Percentiles rank a stretch among this genome's conserved stretches.
Conservation (phyloP, 2,329 filamentous ascomycete species). For the Pseudogymnoascus sp. region DNA sequence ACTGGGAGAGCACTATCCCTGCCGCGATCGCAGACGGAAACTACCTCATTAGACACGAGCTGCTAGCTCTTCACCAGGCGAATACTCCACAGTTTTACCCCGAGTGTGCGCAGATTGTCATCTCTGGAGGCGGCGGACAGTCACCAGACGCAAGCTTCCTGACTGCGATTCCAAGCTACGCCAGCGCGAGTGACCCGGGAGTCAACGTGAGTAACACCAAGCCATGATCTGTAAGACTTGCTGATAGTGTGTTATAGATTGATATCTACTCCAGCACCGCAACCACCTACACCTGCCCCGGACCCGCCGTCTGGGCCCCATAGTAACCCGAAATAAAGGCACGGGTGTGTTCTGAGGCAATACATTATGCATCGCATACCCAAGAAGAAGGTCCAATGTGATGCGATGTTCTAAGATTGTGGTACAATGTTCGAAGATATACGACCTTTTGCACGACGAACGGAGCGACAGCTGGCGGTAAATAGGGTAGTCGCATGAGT, state of each 20-base stretch:
- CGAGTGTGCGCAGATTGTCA: conserved; percentile 46
- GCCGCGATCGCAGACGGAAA: conserved; percentile 40
- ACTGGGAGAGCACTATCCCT: conserved; percentile 44
- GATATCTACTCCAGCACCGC: conserved; percentile 39
- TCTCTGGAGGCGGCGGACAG: conserved; percentile 40
- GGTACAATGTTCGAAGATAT: not conserved
- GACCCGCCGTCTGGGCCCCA: conserved; percentile 37
- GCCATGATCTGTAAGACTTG: not conserved
- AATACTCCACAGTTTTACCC: conserved; percentile 46
- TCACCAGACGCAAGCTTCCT: conserved; percentile 26
- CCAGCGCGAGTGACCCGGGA: conserved; percentile 16
- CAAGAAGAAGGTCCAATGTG: not conserved
- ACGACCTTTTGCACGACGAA: not conserved
- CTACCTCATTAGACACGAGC: conserved; percentile 49
- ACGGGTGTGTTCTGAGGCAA: not conserved
- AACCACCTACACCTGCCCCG: conserved; percentile 40
- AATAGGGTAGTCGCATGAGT: not conserved
- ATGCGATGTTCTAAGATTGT: not conserved
- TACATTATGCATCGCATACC: not conserved
- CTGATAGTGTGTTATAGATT: conserved; percentile 26
- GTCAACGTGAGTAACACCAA: conserved; percentile 26
- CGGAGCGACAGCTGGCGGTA: not conserved
- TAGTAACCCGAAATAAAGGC: not conserved
- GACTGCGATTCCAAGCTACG: conserved; percentile 20
- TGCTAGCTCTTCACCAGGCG: conserved; percentile 46